Base-by-base conservation (phyloP, 257 asterid genomes). In the Nicotiana knightiana region DNA sequence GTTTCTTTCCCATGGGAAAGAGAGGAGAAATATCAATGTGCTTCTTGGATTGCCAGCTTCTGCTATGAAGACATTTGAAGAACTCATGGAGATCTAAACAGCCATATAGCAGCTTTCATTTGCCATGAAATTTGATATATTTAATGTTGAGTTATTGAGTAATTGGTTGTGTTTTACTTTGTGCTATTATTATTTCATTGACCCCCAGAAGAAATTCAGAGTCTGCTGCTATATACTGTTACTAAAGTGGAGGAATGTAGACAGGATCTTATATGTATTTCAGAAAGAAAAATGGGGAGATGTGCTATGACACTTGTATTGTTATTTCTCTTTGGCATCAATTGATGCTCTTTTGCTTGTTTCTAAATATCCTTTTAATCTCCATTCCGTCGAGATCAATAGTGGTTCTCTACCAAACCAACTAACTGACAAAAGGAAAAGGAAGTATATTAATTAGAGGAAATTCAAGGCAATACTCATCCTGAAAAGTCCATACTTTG, bases 1-100 rank as follows among this genome's bases (percentile, higher is more conserved):
- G 78, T 95, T 95, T 62, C 96, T 93, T 17, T 93, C 97, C 21
- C 93, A 92, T 88, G 98, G 97, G 0, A 91, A 85, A 8, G 93
- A 90, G 81, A 92, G 92, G 90, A 95, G 87, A 82, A 91, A 88
- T 71, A 87, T 95, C 2, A 93, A 92, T 82, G 97, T 95, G 83
- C 97, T 95, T 64, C 88, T 95, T 57, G 99, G 99, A 26, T 88
- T 93, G 97, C 98, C 97, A 21, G 89, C 93, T 30, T 76, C 94
- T 67, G 97, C 99, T 37, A 93, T 95, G 98, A 85, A 89, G 84
- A 90, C 84, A 18, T 95, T 93, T 79, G 97, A 95, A 67, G 78
- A 83, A 18, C 97, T 93, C 16, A 83, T 93, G 88, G 64, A 84
- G 85, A 85, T 88, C 28, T 91, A 78, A 63, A 65, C 43, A 75